Percentiles rank a stretch among this genome's conserved stretches.
Conservation (phyloP, 306 rosid genomes). For the Cajanus cajan region DNA sequence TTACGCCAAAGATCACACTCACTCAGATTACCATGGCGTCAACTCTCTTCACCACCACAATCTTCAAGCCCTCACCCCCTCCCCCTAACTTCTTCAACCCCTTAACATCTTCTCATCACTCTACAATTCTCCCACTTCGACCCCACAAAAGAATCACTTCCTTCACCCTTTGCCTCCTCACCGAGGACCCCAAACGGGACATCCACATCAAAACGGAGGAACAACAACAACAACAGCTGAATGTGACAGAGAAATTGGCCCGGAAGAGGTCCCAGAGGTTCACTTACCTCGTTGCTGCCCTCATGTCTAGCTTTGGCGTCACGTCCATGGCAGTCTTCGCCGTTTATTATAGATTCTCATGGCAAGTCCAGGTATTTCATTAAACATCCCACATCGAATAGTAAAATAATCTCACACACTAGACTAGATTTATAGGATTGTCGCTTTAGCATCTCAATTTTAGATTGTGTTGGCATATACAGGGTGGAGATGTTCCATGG, state of each 20-base stretch:
- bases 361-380: conserved; percentile 94
- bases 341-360: conserved; percentile 81
- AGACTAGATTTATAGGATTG: too few relatives aligned
- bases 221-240: background rate
- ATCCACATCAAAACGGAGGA: conserved; percentile 27
- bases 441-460: background rate
- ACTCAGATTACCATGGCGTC: too few relatives aligned
- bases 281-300: conserved; percentile 80
- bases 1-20: too few relatives aligned
- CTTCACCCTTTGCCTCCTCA: conserved; percentile 59
- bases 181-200: conserved; percentile 54
- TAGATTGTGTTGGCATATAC: conserved; percentile 9
- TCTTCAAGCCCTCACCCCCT: conserved; percentile 41
- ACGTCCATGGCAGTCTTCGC: conserved; percentile 85
- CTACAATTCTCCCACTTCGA: background rate
- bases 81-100: conserved; percentile 41
- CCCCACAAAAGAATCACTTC: conserved; percentile 29
- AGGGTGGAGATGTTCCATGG: conserved; percentile 40
- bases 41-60: too few relatives aligned
- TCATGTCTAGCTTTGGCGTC: conserved; percentile 88
- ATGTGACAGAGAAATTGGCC: conserved; percentile 50
- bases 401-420: too few relatives aligned
- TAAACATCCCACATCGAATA: too few relatives aligned
- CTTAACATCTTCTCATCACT: conserved; percentile 26
- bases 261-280: conserved; percentile 73